Conservation (phyloP, 495 filamentous ascomycete genomes). For the Lentithecium fluviatile region DNA sequence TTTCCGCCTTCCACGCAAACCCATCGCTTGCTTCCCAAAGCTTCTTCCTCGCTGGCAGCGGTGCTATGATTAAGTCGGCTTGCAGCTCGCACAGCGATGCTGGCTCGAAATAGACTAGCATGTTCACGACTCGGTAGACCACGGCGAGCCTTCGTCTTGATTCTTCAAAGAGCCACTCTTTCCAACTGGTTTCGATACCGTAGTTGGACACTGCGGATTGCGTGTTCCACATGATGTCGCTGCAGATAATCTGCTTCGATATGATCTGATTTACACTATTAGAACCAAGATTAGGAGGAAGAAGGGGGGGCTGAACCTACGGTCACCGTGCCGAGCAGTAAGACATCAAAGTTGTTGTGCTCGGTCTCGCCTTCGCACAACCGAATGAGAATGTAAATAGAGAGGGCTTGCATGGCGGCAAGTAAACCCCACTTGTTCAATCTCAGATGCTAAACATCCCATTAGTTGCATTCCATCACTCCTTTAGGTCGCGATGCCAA, state of each 20-base stretch:
- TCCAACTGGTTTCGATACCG: constrained; percentile 40
- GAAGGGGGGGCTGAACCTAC: constrained; percentile 35
- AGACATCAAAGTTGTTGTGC: constrained; percentile 45
- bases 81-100: constrained; percentile 45
- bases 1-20: constrained; percentile 42
- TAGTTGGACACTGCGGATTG: constrained; percentile 1
- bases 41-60: constrained; percentile 49
- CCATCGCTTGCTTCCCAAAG: constrained; percentile 51
- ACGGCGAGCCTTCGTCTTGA: constrained; percentile 45
- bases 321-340: constrained; percentile 42
- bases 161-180: constrained; percentile 51
- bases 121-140: constrained; percentile 47
- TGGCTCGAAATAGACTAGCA: constrained; percentile 51
- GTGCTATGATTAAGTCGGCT: constrained; percentile 46
- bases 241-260: constrained; percentile 30
- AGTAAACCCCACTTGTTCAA: constrained; percentile 46
- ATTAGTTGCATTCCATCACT: constrained; percentile 13
- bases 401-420: constrained; percentile 48
- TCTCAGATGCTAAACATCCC: constrained; percentile 36
- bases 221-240: constrained; percentile 9
- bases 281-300: not conserved
- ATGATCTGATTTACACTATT: constrained; percentile 30
- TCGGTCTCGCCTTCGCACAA: constrained; percentile 50
- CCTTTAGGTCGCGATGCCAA: not conserved
- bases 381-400: constrained; percentile 47